Base-by-base conservation (phyloP, 139 green algal species). In the Desmodesmus armatus region DNA sequence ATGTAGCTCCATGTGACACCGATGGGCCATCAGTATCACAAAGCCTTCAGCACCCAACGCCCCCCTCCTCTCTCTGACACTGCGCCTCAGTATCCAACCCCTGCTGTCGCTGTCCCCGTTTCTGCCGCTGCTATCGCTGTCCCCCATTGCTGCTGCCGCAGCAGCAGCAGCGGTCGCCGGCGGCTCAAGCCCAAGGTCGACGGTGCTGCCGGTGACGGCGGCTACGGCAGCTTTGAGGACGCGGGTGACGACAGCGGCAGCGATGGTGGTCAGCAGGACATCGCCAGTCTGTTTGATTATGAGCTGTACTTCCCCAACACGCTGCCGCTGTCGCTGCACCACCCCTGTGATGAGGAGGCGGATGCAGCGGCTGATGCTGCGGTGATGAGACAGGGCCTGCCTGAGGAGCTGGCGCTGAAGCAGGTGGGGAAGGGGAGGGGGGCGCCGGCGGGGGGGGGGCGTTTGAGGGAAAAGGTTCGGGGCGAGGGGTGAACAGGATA, bases 261-360 rank as follows among this genome's bases (percentile, higher is more conserved):
- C 7, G 51, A 33, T 21, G 79, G 43, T 35, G 79, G 31, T 11
- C 21, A 19, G 15, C 1, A n/a, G n/a, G n/a, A n/a, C n/a, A n/a
- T 41, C 25, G 35, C n/a, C 29, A 29, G 33, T 3, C 58, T 55
- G 0, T 63, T 76, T 17, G 58, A 87, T 58, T 82, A 91, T 4
- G 66, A 92, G 62, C 87, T 94, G n/a, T 87, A 94, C 53, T 92
- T 94, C 80, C 82, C 94, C 73, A 89, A 90, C 2, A 40, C 66
- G 0, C 43, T 91, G 74, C 88, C 95, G 73, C 88, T 93, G 37
- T 33, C 9, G 43, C 35, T 71, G 31, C 66, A 35, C 40, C 66
- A 51, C 33, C 66, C 66, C 11, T 21, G 71, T 9, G 80, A 79
- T 33, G 60, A 75, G 21, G 66, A 29, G 29, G 80, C 31, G 35